Evolutionary conservation across 2,329 filamentous ascomycete genomes (phyloP).

Genomic region (Claviceps africana): DNA sequence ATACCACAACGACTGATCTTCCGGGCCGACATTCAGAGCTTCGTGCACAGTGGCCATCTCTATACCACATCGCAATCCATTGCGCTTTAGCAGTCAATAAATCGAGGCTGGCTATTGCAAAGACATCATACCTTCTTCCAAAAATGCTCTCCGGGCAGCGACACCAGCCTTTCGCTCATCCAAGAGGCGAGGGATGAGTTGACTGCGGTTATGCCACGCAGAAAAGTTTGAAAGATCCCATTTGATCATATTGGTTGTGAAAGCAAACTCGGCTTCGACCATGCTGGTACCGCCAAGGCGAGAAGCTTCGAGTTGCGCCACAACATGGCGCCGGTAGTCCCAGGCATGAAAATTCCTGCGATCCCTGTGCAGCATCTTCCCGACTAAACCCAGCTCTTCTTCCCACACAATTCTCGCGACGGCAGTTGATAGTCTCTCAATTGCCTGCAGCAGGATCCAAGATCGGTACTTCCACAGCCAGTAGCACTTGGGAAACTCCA

Average conservation of each 20-base stretch:
- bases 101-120: constrained; percentile 7
- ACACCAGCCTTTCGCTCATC: constrained; percentile 53
- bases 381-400: constrained; percentile 66
- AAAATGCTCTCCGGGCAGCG: constrained; percentile 48
- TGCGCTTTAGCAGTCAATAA: background rate
- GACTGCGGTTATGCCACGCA: constrained; percentile 85
- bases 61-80: constrained; percentile 10
- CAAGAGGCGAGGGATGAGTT: constrained; percentile 65
- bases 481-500: constrained; percentile 89
- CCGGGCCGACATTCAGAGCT: constrained; percentile 75
- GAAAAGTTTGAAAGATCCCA: constrained; percentile 90
- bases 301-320: constrained; percentile 56
- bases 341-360: constrained; percentile 93
- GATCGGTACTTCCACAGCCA: constrained; percentile 97
- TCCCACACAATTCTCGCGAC: constrained; percentile 60
- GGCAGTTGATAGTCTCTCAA: constrained; percentile 41
- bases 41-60: constrained; percentile 66
- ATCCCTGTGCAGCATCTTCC: constrained; percentile 79
- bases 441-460: constrained; percentile 68
- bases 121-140: constrained; percentile 47
- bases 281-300: constrained; percentile 44
- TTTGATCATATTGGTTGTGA: constrained; percentile 79
- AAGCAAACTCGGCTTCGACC: constrained; percentile 69
- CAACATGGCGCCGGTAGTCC: constrained; percentile 73
- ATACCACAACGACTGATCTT: constrained; percentile 94